Evolutionary conservation across 208 protist species (phyloP), one percentile per base, ranked within the genome.

Genomic region (Trypanosoma platydactyli): DNA sequence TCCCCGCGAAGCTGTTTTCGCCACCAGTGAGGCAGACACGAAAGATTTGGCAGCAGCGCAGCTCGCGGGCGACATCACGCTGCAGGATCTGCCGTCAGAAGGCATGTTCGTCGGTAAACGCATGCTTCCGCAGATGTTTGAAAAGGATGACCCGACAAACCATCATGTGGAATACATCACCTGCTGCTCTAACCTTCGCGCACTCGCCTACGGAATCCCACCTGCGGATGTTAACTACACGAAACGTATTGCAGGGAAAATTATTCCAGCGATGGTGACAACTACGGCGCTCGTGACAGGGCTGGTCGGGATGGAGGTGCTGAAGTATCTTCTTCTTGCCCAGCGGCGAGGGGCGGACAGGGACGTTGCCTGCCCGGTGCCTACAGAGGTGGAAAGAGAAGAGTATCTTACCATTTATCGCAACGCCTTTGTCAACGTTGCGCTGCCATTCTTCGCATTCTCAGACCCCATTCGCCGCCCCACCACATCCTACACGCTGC

Each of bases 251-350:
- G 95, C 98, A 5, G 97, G 98, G 27, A 98, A 98, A 69, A 99
- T 99, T 80, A 99, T 99, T 68, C 99, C 99, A 22, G 99, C 99
- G 11, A 99, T 99, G 84, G 97, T 99, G 50, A 99, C 99, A 18
- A 99, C 99, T 15, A 99, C 99, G 9, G 97, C 99, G 9, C 60
- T 99, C 18, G 97, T 99, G 15, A 96, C 96, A 40, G 99, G 99
- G 6, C 86, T 99, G 3, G 97, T 99, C 1, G 87, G 80, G 61
- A 69, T 99, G 15, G 99, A 99, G 79, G 60, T 99, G 29, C 95
- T 97, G 71, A 99, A 99, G 86, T 83, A 99, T 40, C 53, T 97
- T 11, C 71, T 89, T 24, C 51, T 86, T 1, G 2, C 9, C 15
- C 81, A 91, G 64, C 83, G 73, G 38, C 71, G 73, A 12, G 54